Evolutionary conservation across 768 basidiomycete genomes (phyloP).

Genomic region (Suillus subluteus): DNA sequence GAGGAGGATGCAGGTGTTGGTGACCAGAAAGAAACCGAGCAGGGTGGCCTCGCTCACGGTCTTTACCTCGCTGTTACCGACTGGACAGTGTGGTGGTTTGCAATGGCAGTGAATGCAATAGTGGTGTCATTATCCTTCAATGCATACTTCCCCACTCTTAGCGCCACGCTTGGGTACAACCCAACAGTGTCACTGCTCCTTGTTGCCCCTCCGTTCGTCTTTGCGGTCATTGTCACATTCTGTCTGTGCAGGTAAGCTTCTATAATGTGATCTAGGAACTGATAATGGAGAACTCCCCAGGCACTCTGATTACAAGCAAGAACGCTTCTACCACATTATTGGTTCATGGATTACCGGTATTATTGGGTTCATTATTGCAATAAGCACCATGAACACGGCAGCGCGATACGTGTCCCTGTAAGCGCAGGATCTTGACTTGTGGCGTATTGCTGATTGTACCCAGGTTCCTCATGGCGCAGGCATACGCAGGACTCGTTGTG

Average conservation of each 20-base stretch:
- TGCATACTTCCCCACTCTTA: constrained; percentile 82
- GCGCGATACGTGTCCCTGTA: constrained; percentile 70
- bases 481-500: constrained; percentile 72
- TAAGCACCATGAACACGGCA: constrained; percentile 63
- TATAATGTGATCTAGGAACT: constrained; percentile 4
- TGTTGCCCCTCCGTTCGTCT: constrained; percentile 76
- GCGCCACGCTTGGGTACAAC: constrained; percentile 68
- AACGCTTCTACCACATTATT: constrained; percentile 74
- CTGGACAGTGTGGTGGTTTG: constrained; percentile 83
- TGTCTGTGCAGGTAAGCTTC: constrained; percentile 48
- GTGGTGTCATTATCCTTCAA: constrained; percentile 69
- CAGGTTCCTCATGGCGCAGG: constrained; percentile 78
- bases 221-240: constrained; percentile 61
- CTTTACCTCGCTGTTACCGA: constrained; percentile 67
- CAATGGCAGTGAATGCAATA: constrained; percentile 45
- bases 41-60: constrained; percentile 44
- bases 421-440: constrained; percentile 24
- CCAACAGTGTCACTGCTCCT: constrained; percentile 68
- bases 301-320: constrained; percentile 70
- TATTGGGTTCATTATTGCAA: constrained; percentile 68
- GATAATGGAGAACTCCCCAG: constrained; percentile 32
- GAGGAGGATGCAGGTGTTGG: constrained; percentile 66
- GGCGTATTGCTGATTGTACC: constrained; percentile 10
- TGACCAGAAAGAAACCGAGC: constrained; percentile 52
- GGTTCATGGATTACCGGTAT: constrained; percentile 58